Evolutionary conservation across 1,139 yeast genomes (phyloP).

Genomic region (Hemisphaericaspora lyxosophila): DNA sequence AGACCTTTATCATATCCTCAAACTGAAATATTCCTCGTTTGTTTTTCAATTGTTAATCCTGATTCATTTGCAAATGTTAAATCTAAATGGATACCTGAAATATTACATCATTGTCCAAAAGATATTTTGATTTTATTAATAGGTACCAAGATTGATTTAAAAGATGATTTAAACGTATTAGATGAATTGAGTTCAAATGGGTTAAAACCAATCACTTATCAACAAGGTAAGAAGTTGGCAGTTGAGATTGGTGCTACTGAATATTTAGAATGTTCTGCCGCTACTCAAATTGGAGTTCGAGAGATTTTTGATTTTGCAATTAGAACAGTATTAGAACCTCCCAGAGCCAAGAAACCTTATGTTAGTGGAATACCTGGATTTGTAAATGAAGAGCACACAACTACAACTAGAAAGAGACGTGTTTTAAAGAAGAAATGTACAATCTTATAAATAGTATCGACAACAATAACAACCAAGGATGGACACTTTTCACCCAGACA

Average conservation of each 20-base stretch:
- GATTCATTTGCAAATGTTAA: conserved; percentile 76
- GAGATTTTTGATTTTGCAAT: conserved; percentile 83
- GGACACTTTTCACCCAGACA: too few relatives aligned
- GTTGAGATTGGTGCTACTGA: conserved; percentile 71
- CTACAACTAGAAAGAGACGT: conserved; percentile 26
- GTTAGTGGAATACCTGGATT: conserved; percentile 2
- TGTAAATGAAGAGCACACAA: neutral
- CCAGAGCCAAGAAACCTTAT: conserved; percentile 18
- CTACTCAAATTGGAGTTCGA: conserved; percentile 82
- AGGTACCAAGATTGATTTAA: conserved; percentile 83
- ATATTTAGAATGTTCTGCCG: conserved; percentile 91
- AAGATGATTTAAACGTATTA: conserved; percentile 76
- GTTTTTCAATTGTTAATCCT: conserved; percentile 85
- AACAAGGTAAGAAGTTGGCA: conserved; percentile 69
- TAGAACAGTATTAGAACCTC: conserved; percentile 65
- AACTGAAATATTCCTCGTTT: conserved; percentile 83
- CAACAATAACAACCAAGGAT: too few relatives aligned
- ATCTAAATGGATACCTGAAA: conserved; percentile 83
- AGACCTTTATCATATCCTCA: conserved; percentile 92
- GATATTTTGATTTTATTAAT: conserved; percentile 74
- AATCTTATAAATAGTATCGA: conserved; percentile 45
- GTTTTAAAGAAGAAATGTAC: conserved; percentile 49
- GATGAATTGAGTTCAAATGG: conserved; percentile 69
- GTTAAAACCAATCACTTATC: conserved; percentile 57
- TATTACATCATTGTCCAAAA: conserved; percentile 78